A percentile compares a stretch with the other conserved stretches of the same genome.
Evolutionary conservation across 2,329 filamentous ascomycete species (phyloP).

Genomic region (Aspergillus fructus): DNA sequence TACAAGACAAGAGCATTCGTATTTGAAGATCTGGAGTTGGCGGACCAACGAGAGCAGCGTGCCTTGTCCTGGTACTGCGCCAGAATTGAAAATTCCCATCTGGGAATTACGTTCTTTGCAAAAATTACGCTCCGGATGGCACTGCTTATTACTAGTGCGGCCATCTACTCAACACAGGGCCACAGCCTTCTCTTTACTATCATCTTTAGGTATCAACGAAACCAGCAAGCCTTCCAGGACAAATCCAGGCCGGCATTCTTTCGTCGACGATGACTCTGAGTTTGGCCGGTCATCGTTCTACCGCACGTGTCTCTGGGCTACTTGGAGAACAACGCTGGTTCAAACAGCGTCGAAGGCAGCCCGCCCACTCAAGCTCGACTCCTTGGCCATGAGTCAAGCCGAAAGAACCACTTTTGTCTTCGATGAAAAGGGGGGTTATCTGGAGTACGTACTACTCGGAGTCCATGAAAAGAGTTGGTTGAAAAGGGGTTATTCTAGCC

Average conservation of each 20-base stretch:
- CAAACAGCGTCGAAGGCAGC: too few relatives aligned
- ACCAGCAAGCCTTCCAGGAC: not conserved
- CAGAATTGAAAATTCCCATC: slow-evolving; percentile 4
- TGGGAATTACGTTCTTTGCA: not conserved
- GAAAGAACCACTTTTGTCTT: too few relatives aligned
- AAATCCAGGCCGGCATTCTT: too few relatives aligned
- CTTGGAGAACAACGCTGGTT: too few relatives aligned
- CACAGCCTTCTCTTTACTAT: too few relatives aligned
- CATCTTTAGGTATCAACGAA: not conserved
- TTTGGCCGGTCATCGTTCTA: too few relatives aligned
- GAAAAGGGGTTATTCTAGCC: not conserved
- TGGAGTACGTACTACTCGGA: not conserved
- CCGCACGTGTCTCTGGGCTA: too few relatives aligned
- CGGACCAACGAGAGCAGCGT: slow-evolving; percentile 5
- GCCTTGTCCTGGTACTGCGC: slow-evolving; percentile 13
- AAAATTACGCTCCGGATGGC: not conserved
- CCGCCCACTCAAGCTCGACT: not conserved
- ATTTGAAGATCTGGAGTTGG: slow-evolving; percentile 20
- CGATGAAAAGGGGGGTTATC: not conserved
- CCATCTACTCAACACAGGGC: too few relatives aligned
- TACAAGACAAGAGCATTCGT: slow-evolving; percentile 20
- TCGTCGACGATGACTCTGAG: too few relatives aligned
- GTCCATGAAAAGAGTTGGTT: not conserved
- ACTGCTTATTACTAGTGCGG: not conserved
- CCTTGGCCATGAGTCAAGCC: too few relatives aligned